phyloP scores from a whole-genome alignment of 2,329 filamentous ascomycete genomes.

The Fusarium mundagurra region DNA sequence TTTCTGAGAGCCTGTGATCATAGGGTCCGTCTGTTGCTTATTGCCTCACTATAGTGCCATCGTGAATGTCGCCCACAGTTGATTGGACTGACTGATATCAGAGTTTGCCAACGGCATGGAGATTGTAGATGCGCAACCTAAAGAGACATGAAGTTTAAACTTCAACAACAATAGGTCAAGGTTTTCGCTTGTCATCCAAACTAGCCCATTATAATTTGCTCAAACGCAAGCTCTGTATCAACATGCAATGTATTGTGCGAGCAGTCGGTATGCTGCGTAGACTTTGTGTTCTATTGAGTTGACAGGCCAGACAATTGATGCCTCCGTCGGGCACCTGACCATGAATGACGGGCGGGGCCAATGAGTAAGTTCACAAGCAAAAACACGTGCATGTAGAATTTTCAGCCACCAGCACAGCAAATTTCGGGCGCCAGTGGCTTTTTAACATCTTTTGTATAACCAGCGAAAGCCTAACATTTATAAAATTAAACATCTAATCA shows the following conservation, averaged over 20 bases:
- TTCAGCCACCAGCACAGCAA: background rate
- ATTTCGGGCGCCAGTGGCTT: fast-evolving
- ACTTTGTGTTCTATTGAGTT: background rate
- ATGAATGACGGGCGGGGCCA: fast-evolving
- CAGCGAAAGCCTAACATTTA: background rate
- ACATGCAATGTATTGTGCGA: background rate
- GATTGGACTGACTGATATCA: background rate
- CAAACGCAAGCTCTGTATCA: background rate
- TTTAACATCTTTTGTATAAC: background rate
- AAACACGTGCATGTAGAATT: fast-evolving
- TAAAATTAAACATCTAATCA: too few species aligned
- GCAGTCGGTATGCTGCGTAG: too few species aligned
- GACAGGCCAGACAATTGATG: fast-evolving
- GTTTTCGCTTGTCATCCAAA: background rate
- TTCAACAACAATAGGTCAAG: background rate
- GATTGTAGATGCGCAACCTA: too few species aligned
- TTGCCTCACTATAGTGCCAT: too few species aligned
- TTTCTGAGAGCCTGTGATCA: background rate
- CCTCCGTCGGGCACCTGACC: fast-evolving
- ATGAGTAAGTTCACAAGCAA: background rate
- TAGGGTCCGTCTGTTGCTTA: background rate
- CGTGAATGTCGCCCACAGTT: too few species aligned
- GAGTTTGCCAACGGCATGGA: fast-evolving
- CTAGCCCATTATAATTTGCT: background rate
- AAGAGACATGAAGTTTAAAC: background rate